Conservation (phyloP, 2,329 filamentous ascomycete genomes). For the Diaporthe ilicicola region DNA sequence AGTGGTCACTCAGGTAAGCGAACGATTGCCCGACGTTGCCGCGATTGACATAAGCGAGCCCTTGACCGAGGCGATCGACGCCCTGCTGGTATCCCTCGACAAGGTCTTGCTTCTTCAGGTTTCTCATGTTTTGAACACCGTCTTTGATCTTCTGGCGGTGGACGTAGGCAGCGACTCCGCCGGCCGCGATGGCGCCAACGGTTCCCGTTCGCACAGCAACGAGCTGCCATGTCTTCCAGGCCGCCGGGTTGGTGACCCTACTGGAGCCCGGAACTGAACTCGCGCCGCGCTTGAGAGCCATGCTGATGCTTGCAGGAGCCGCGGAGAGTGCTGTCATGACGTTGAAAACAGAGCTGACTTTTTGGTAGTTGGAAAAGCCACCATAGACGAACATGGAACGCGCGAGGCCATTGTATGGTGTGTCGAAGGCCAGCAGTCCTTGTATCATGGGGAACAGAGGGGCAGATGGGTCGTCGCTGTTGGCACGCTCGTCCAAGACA, state of each 20-base stretch:
- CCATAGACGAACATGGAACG: constrained; percentile 69
- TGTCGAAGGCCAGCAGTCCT: constrained; percentile 84
- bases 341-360: constrained; percentile 64
- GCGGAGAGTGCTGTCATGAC: constrained; percentile 63
- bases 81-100: constrained; percentile 58
- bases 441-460: constrained; percentile 81
- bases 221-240: constrained; percentile 64
- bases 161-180: constrained; percentile 82
- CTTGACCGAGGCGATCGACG: constrained; percentile 60
- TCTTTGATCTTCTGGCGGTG: constrained; percentile 74
- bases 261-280: constrained; percentile 35
- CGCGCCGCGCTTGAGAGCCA: constrained; percentile 46
- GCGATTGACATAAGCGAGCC: constrained; percentile 64
- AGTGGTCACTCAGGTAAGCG: constrained; percentile 81
- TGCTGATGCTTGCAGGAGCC: constrained; percentile 53
- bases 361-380: constrained; percentile 67
- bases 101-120: constrained; percentile 56
- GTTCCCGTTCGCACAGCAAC: constrained; percentile 84
- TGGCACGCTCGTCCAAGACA: constrained; percentile 68
- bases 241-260: constrained; percentile 43
- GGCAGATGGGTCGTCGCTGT: constrained; percentile 38
- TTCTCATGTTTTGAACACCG: constrained; percentile 55
- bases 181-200: constrained; percentile 81
- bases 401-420: constrained; percentile 77
- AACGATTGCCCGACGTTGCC: constrained; percentile 73